phyloP scores from a whole-genome alignment of 2,329 filamentous ascomycete genomes.

The Bipolaris zeicola region DNA sequence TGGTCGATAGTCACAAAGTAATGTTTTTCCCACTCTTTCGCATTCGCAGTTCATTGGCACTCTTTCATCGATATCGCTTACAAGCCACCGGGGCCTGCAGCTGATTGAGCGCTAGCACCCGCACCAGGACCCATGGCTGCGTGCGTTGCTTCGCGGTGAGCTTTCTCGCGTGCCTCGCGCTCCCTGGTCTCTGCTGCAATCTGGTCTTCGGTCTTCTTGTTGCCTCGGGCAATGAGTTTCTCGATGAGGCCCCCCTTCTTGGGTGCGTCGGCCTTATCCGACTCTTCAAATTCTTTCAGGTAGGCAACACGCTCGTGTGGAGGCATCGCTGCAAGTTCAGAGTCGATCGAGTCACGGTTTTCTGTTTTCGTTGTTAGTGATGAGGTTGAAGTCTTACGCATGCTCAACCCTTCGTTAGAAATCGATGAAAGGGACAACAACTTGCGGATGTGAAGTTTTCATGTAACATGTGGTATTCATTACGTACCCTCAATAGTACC shows the following conservation, averaged over 20 bases:
- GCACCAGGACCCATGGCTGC: constrained; percentile 20
- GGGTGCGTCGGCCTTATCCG: constrained; percentile 37
- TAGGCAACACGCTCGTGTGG: constrained; percentile 44
- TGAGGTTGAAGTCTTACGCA: not conserved
- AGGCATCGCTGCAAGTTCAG: constrained; percentile 40
- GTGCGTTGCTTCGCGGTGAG: constrained; percentile 21
- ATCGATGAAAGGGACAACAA: not conserved
- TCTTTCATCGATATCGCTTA: constrained; percentile 2
- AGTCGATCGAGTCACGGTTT: constrained; percentile 40
- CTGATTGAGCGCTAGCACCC: constrained; percentile 23
- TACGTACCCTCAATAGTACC: constrained; percentile 29
- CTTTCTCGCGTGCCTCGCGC: constrained; percentile 22
- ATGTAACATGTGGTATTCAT: not conserved
- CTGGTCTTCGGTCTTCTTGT: constrained; percentile 45
- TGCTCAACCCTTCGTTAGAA: not conserved
- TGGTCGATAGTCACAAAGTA: not conserved
- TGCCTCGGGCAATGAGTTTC: constrained; percentile 42
- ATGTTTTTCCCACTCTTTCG: not conserved
- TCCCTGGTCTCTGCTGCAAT: constrained; percentile 33
- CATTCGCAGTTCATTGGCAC: not conserved
- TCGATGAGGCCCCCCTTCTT: constrained; percentile 44
- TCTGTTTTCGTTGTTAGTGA: constrained; percentile 21
- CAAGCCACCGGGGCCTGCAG: constrained; percentile 22
- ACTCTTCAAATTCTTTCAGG: constrained; percentile 44
- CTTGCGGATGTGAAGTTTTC: not conserved